Evolutionary conservation across 495 filamentous ascomycete species (phyloP), one percentile per base, ranked within the genome.

Genomic region (Penicillium samsonianum): DNA sequence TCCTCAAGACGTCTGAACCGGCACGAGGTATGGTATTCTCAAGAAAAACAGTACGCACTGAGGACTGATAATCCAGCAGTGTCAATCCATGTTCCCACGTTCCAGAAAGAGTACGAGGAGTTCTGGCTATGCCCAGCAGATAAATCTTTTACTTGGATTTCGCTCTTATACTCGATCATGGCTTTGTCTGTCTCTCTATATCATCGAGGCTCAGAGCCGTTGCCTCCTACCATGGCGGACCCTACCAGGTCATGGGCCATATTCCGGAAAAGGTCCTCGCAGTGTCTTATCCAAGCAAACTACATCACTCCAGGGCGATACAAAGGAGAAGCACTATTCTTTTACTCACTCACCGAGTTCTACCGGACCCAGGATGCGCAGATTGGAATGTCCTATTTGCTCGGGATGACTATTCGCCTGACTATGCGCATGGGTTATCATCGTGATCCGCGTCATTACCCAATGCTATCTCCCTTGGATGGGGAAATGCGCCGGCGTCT

Each of bases 351-450:
- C 35, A 51, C 57, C 3, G 74, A 79, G 44, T 79, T 74, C 23
- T 67, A 73, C 26, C 67, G 62, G 11, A 73, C 61, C 31, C 58
- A 67, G 28, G 76, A 78, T 59, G 68, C 68, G 11, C 67, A 74
- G 40, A 55, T 69, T 26, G 72, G 69, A 11, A 64, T 75, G 19
- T 71, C 71, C 1, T 68, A 72, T 23, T 60, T 81, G 0, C 49
- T 79, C 2, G 72, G 74, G 9, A 72, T 74, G 17, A 63, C 69
- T 12, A 68, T 76, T 42, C 68, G 71, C 35, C 60, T 79, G 11
- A 73, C 78, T 6, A 72, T 79, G 69, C 68, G 70, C 38, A 79
- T 73, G 67, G 78, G 78, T 6, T 79, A 78, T 45, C 77, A 80
- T 53, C 69, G 78, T 7, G 77, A 80, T 55, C 58, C 77, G 0